These are phyloP conservation scores for Bryum argenteum DNA, from an alignment of 225 moss, liverwort and hornwort species.

Conservation along the genomic window DNA sequence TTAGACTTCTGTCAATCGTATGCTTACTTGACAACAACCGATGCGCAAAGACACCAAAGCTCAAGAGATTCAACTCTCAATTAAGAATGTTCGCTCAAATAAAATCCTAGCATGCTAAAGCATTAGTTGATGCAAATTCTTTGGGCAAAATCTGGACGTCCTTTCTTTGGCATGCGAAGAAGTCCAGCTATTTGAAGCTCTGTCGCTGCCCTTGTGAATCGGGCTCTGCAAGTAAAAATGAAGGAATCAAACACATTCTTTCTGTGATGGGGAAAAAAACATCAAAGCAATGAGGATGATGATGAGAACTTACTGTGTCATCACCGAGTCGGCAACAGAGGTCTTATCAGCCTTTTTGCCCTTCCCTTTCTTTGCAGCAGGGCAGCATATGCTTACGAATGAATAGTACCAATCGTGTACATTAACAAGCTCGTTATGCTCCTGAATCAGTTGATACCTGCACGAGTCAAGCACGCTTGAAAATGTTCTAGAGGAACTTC, in stretches of 20 bases:
- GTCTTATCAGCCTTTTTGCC: slow-evolving; percentile 33
- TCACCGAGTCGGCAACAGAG: slow-evolving; percentile 41
- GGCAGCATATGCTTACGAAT: slow-evolving; percentile 68
- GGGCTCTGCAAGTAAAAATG: slow-evolving; percentile 56
- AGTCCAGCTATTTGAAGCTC: slow-evolving; percentile 51
- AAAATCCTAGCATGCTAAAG: background rate
- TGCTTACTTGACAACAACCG: too few species aligned
- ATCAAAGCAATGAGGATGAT: background rate
- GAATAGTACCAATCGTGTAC: slow-evolving; percentile 93
- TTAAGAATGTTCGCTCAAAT: background rate
- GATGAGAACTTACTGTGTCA: slow-evolving; percentile 53
- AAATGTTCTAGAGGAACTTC: too few species aligned
- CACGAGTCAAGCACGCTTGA: slow-evolving; percentile 23
- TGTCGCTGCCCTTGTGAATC: background rate
- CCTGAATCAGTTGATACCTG: slow-evolving; percentile 73
- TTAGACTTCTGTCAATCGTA: too few species aligned
- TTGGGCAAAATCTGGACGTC: slow-evolving; percentile 85
- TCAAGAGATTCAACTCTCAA: background rate
- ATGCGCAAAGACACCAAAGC: background rate
- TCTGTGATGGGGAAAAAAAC: background rate
- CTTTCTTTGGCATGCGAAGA: slow-evolving; percentile 89
- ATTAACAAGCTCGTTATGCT: slow-evolving; percentile 81
- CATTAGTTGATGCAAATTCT: slow-evolving; percentile 56
- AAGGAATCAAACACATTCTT: slow-evolving; percentile 26
- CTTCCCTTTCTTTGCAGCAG: slow-evolving; percentile 36